Evolutionary conservation across 805 yeast species (phyloP).

Genomic region (Maudiozyma pseudohumilis): DNA sequence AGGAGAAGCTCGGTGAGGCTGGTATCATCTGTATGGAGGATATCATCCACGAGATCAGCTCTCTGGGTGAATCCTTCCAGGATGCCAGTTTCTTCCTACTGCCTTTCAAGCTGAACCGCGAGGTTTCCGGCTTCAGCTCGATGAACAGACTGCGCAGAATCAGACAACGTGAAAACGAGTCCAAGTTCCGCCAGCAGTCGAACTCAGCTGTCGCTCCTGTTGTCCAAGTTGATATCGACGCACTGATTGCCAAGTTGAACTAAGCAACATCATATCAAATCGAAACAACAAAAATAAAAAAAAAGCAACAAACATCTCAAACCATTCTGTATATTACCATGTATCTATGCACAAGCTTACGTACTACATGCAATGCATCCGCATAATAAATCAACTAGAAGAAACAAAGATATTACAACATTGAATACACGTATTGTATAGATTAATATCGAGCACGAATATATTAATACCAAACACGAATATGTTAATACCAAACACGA

Average conservation of each 20-base stretch:
- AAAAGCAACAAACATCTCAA: no score
- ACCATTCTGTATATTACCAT: no score
- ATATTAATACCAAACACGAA: no score
- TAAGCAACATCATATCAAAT: conserved; percentile 21
- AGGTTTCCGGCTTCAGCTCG: conserved; percentile 68
- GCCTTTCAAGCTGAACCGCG: conserved; percentile 62
- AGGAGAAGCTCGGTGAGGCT: conserved; percentile 56
- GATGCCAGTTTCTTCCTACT: conserved; percentile 49
- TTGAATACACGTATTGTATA: no score
- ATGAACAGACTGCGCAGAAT: conserved; percentile 57
- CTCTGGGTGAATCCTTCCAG: conserved; percentile 57
- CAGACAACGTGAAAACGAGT: conserved; percentile 43
- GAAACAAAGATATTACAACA: no score
- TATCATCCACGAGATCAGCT: conserved; percentile 57
- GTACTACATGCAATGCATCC: no score
- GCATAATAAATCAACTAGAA: no score
- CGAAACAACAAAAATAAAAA: no score
- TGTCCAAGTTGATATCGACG: conserved; percentile 64
- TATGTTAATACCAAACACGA: no score
- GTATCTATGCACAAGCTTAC: no score
- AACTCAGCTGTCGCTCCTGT: conserved; percentile 58
- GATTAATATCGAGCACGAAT: no score
- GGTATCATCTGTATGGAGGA: conserved; percentile 78
- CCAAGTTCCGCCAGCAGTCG: conserved; percentile 35
- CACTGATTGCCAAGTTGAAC: conserved; percentile 55